Percentiles rank a stretch among this genome's conserved stretches.
These are phyloP conservation scores for Camelina sativa DNA, from an alignment of 345 rosid genomes.

Conservation along the genomic window DNA sequence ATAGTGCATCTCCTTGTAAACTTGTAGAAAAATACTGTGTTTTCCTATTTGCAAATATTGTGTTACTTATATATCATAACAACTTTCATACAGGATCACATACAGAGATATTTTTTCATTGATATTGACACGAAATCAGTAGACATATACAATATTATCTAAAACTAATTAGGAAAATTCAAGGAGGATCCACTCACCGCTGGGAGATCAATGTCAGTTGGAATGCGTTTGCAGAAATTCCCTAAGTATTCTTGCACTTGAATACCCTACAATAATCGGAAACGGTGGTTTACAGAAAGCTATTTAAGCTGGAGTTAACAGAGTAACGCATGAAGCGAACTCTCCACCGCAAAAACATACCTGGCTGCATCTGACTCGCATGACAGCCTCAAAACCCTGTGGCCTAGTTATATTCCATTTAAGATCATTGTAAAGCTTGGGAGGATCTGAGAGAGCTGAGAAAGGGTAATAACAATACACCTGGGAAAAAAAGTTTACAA, in stretches of 20 bases:
- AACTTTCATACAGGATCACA: conserved; percentile 1
- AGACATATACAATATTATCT: conserved; percentile 14
- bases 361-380: conserved; percentile 98
- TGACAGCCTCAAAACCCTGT: conserved; percentile 98
- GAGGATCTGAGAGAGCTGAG: conserved; percentile 81
- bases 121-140: conserved; percentile 9
- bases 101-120: conserved; percentile 5
- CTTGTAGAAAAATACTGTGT: neutral
- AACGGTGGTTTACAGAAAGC: conserved; percentile 20
- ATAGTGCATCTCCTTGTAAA: conserved; percentile 13
- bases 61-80: conserved; percentile 12
- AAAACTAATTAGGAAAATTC: conserved; percentile 18
- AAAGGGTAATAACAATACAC: conserved; percentile 90
- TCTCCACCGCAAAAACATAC: conserved; percentile 47
- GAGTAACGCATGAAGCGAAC: conserved; percentile 18
- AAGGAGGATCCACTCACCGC: conserved; percentile 40
- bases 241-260: conserved; percentile 96
- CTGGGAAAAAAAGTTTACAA: conserved; percentile 49
- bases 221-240: conserved; percentile 89
- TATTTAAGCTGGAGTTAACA: conserved; percentile 24
- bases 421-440: conserved; percentile 97
- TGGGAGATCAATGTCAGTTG: conserved; percentile 43
- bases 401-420: conserved; percentile 99
- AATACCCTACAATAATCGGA: conserved; percentile 66
- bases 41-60: conserved; percentile 1